phyloP scores from a whole-genome alignment of 78 protist genomes.

The Guillardia theta region DNA sequence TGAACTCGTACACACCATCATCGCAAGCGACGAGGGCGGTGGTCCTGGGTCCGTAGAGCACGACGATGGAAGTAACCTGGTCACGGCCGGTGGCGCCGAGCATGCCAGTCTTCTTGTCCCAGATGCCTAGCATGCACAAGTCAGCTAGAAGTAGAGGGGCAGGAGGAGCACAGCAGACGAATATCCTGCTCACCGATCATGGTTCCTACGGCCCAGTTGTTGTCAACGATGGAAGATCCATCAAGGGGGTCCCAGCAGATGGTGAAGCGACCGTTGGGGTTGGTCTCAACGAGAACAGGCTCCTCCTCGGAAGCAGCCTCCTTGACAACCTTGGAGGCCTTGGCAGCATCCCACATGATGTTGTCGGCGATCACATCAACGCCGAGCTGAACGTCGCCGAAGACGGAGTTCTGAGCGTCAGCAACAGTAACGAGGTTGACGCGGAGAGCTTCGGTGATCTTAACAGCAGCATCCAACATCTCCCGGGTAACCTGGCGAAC shows the following conservation, averaged over 20 bases:
- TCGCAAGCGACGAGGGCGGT: constrained; percentile 28
- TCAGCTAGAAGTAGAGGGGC: too few species aligned
- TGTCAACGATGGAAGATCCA: constrained; percentile 50
- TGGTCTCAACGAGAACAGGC: background rate
- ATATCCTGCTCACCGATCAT: too few species aligned
- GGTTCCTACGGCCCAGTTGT: constrained; percentile 55
- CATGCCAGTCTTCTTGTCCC: constrained; percentile 28
- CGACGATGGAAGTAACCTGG: constrained; percentile 31
- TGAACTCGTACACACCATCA: constrained; percentile 39
- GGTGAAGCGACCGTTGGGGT: background rate
- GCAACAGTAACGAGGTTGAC: constrained; percentile 20
- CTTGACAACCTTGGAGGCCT: background rate
- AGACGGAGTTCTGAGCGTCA: background rate
- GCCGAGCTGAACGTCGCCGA: constrained; percentile 52
- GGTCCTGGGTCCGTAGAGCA: constrained; percentile 49
- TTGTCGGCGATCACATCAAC: constrained; percentile 51
- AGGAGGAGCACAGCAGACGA: too few species aligned
- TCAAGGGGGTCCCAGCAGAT: constrained; percentile 53
- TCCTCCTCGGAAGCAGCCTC: constrained; percentile 35
- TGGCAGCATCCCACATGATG: constrained; percentile 35
- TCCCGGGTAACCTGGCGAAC: background rate
- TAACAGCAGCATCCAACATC: constrained; percentile 17
- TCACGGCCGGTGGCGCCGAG: constrained; percentile 56
- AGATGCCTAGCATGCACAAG: too few species aligned
- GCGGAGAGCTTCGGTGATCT: constrained; percentile 44